Conservation (phyloP, 768 basidiomycete genomes). For the Boletus speciosus region DNA sequence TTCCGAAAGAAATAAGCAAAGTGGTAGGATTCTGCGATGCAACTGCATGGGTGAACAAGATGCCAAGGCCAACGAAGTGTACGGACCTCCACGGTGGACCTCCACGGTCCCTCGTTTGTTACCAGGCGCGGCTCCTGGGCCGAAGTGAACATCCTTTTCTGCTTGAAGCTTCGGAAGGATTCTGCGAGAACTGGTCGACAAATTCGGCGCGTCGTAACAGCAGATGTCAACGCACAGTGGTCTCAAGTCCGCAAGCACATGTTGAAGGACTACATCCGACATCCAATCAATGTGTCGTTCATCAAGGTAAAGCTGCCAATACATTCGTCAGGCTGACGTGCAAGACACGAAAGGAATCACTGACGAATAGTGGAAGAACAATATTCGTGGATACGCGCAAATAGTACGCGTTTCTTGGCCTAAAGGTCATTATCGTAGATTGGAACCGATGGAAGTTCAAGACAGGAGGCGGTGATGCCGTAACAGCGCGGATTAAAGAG, state of each 20-base stretch:
- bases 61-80: background rate
- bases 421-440: constrained; percentile 52
- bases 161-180: constrained; percentile 63
- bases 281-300: constrained; percentile 89
- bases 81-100: constrained; percentile 77
- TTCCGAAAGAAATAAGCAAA: constrained; percentile 88
- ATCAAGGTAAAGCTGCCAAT: constrained; percentile 73
- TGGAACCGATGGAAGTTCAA: background rate
- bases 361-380: constrained; percentile 77
- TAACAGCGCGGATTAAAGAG: background rate
- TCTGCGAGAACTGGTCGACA: constrained; percentile 34
- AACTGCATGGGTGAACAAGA: constrained; percentile 4
- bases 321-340: constrained; percentile 4
- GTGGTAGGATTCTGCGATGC: constrained; percentile 70
- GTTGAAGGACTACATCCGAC: constrained; percentile 76
- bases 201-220: background rate
- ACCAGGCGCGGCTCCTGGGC: constrained; percentile 37
- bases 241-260: constrained; percentile 75
- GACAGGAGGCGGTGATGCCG: background rate
- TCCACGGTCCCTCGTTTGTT: constrained; percentile 72
- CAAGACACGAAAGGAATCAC: constrained; percentile 15
- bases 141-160: constrained; percentile 48
- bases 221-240: constrained; percentile 47
- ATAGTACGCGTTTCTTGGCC: constrained; percentile 75
- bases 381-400: constrained; percentile 71